These are phyloP conservation scores for Colletotrichum destructivum DNA, from an alignment of 2,329 filamentous ascomycete species.

Conservation along the genomic window DNA sequence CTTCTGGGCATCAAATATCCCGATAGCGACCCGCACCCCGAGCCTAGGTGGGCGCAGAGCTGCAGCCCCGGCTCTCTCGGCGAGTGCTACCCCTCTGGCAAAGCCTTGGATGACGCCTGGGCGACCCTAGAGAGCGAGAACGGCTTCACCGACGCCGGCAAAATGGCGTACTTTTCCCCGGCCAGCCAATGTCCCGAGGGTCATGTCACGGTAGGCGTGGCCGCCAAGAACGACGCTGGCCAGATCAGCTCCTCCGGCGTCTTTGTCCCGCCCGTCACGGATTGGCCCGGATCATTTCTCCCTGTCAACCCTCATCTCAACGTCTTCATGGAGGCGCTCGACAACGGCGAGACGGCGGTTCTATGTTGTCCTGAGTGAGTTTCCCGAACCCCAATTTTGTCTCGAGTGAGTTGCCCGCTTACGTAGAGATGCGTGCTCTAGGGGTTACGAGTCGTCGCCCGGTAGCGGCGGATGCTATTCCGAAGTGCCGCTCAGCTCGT, in stretches of 20 bases:
- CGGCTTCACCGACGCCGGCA: neutral
- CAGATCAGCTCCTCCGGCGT: constrained; percentile 24
- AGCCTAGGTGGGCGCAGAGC: neutral
- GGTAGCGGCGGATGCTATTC: constrained; percentile 21
- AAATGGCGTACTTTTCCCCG: constrained; percentile 45
- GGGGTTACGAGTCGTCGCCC: neutral
- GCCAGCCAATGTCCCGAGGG: constrained; percentile 46
- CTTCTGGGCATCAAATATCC: no score
- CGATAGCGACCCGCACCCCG: no score
- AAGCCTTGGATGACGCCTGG: constrained; percentile 31
- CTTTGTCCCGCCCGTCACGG: constrained; percentile 7
- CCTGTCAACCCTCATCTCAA: constrained; percentile 17
- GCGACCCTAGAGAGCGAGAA: neutral
- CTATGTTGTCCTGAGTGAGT: constrained; percentile 23
- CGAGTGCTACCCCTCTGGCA: constrained; percentile 46
- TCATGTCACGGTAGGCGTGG: constrained; percentile 46
- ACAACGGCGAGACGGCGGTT: constrained; percentile 4
- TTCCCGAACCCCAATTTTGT: neutral
- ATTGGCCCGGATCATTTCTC: neutral
- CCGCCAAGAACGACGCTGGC: constrained; percentile 17
- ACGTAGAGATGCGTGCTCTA: neutral
- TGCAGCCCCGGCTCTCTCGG: constrained; percentile 34
- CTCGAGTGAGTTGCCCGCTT: neutral
- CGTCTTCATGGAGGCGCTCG: constrained; percentile 21
- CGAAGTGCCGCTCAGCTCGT: neutral